Percentiles rank a stretch among this genome's conserved stretches.
Evolutionary conservation across 2,329 filamentous ascomycete species (phyloP).

Genomic region (Diplodia corticola): DNA sequence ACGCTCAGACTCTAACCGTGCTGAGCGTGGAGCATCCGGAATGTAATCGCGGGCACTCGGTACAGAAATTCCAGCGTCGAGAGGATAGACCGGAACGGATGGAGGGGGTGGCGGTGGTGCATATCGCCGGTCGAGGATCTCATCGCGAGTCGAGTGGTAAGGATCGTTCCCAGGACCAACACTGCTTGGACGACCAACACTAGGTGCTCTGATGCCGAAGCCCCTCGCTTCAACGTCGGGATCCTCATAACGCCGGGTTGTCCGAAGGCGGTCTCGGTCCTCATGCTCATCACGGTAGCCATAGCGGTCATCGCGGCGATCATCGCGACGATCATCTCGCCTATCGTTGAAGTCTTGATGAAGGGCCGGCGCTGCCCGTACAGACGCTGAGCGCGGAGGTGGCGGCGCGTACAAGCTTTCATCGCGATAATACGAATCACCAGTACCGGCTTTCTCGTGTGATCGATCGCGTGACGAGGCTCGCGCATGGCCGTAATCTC

Average conservation of each 20-base stretch:
- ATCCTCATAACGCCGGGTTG: constrained; percentile 45
- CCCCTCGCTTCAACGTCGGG: constrained; percentile 48
- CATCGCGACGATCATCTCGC: constrained; percentile 15
- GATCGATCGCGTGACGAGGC: constrained; percentile 37
- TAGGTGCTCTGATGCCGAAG: constrained; percentile 46
- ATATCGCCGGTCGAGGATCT: constrained; percentile 42
- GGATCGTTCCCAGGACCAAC: constrained; percentile 20
- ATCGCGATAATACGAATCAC: constrained; percentile 35
- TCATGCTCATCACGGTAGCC: constrained; percentile 48
- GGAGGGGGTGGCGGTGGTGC: constrained; percentile 4
- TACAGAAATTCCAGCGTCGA: not conserved
- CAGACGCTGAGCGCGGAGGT: constrained; percentile 38
- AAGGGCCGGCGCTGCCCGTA: constrained; percentile 45
- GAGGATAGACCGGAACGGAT: constrained; percentile 2
- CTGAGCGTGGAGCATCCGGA: constrained; percentile 26
- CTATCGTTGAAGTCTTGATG: constrained; percentile 45
- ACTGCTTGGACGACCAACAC: constrained; percentile 11
- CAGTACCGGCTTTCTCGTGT: constrained; percentile 30
- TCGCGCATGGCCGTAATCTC: constrained; percentile 27
- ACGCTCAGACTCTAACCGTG: constrained; percentile 25
- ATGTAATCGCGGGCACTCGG: constrained; percentile 19
- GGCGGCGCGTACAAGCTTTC: constrained; percentile 42
- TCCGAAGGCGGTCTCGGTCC: constrained; percentile 44
- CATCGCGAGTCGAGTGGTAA: constrained; percentile 34
- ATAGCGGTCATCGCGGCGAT: constrained; percentile 25